A percentile compares a stretch with the other conserved stretches of the same genome.
Evolutionary conservation across 2,329 filamentous ascomycete species (phyloP).

Genomic region (Paraconiothyrium brasiliense): DNA sequence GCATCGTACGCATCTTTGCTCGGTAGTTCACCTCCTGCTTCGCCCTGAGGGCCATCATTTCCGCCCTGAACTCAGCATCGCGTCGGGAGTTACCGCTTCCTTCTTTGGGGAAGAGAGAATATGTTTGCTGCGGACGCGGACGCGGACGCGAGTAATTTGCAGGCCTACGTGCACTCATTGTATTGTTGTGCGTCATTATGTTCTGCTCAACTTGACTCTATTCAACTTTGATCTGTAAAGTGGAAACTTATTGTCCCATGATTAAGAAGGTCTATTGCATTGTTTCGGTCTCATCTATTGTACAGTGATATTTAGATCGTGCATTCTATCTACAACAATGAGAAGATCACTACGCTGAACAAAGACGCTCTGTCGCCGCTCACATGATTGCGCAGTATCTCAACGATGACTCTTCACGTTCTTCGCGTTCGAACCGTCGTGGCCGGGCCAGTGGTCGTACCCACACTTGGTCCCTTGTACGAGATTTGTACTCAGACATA

Average conservation of each 20-base stretch:
- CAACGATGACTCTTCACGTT: too few species aligned
- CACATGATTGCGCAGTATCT: background rate
- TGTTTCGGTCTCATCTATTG: background rate
- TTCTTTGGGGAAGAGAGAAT: slow-evolving; percentile 3
- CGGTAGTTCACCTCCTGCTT: background rate
- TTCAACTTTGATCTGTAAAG: too few species aligned
- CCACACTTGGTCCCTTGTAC: too few species aligned
- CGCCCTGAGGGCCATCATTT: background rate
- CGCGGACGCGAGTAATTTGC: background rate
- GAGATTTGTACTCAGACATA: too few species aligned
- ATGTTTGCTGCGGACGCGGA: background rate
- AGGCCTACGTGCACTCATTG: background rate
- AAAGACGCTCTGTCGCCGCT: background rate
- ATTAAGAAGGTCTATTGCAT: background rate
- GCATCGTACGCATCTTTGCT: background rate
- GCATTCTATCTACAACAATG: background rate
- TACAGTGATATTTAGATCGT: background rate
- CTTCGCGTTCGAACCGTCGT: too few species aligned
- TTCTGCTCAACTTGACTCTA: background rate
- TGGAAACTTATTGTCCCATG: background rate
- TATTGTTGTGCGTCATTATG: background rate
- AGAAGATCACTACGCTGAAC: background rate
- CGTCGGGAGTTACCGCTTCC: background rate
- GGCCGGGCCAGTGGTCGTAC: too few species aligned
- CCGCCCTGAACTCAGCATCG: background rate